These are phyloP conservation scores for Suillus luteus DNA, from an alignment of 768 basidiomycete genomes.

Conservation along the genomic window DNA sequence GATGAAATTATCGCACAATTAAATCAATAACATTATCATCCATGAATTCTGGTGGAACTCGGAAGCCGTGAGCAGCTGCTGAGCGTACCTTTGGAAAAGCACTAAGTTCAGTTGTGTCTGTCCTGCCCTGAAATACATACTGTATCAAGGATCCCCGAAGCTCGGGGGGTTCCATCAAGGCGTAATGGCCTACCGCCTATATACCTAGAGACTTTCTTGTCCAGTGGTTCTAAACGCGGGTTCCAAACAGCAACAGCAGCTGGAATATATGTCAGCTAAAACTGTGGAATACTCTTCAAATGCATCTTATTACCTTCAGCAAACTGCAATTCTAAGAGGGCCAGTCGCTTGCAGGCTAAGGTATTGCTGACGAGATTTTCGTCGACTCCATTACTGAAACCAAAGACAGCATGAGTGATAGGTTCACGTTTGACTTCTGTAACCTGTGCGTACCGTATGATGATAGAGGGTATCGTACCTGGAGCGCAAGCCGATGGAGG, in stretches of 20 bases:
- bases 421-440: not conserved
- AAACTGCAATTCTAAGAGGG: conserved; percentile 61
- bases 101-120: conserved; percentile 2
- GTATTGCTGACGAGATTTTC: conserved; percentile 75
- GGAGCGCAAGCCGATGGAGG: conserved; percentile 50
- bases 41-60: conserved; percentile 71
- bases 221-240: conserved; percentile 58
- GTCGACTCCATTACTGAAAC: conserved; percentile 60
- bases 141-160: conserved; percentile 76
- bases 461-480: conserved; percentile 48
- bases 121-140: conserved; percentile 31
- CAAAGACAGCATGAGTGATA: not conserved
- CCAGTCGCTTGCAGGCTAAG: conserved; percentile 65
- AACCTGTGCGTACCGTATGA: conserved; percentile 48
- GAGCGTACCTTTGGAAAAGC: conserved; percentile 53
- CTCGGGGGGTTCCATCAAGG: conserved; percentile 74
- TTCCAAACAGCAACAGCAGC: conserved; percentile 71
- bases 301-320: conserved; percentile 49
- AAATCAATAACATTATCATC: conserved; percentile 59
- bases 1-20: conserved; percentile 45
- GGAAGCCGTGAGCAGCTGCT: conserved; percentile 68
- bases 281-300: not conserved
- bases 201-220: conserved; percentile 68
- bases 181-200: conserved; percentile 68
- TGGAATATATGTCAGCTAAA: conserved; percentile 25